These are phyloP conservation scores for Ailanthus altissimus DNA, from an alignment of 345 rosid species.

Conservation along the genomic window DNA sequence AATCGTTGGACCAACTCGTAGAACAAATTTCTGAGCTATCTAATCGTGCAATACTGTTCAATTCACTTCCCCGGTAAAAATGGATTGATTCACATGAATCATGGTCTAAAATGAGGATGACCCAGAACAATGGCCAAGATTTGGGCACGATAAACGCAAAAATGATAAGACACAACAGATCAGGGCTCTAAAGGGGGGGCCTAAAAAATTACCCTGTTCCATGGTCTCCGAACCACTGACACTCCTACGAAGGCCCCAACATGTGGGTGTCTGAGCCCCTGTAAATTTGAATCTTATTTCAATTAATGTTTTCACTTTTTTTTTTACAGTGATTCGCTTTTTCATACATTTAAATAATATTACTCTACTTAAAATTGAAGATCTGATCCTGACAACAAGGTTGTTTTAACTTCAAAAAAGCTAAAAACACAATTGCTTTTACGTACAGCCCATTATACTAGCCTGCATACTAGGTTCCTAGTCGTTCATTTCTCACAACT, in stretches of 20 bases:
- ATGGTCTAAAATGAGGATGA: neutral
- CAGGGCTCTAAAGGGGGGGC: neutral
- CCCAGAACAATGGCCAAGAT: neutral
- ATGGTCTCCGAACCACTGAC: constrained; percentile 31
- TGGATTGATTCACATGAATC: neutral
- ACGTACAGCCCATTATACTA: neutral
- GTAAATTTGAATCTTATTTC: no score
- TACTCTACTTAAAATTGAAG: no score
- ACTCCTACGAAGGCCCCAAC: constrained; percentile 16
- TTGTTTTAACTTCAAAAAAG: neutral
- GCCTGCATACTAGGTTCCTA: constrained; percentile 32
- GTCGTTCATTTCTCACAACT: neutral
- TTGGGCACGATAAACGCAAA: neutral
- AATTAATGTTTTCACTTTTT: constrained; percentile 6
- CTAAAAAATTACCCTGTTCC: neutral
- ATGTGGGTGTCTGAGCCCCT: constrained; percentile 23
- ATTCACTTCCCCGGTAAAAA: neutral
- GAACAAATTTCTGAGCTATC: neutral
- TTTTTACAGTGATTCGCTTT: constrained; percentile 5
- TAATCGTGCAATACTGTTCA: no score
- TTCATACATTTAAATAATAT: no score
- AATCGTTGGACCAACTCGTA: neutral
- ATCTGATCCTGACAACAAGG: neutral
- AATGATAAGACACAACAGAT: neutral
- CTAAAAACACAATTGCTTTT: neutral